Evolutionary conservation across 495 filamentous ascomycete genomes (phyloP).

Genomic region (Cercophora newfieldiana): DNA sequence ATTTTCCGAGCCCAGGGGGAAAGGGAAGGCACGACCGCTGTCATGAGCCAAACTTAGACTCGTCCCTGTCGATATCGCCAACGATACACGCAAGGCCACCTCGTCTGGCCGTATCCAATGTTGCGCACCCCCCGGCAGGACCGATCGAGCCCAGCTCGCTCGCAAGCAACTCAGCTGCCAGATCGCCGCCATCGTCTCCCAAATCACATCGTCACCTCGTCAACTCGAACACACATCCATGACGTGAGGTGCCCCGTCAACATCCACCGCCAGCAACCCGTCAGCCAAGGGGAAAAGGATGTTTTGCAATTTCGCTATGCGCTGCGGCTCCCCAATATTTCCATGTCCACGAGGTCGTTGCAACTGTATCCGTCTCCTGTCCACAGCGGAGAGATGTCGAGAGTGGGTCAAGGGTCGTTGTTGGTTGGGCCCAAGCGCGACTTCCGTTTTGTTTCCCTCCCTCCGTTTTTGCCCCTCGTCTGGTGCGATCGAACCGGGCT

Average conservation of each 20-base stretch:
- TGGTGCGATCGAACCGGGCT: neutral
- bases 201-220: neutral
- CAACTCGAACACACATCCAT: neutral
- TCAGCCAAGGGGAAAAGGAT: neutral
- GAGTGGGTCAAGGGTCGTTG: neutral
- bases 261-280: neutral
- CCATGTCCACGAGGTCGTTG: neutral
- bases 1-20: neutral
- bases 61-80: neutral
- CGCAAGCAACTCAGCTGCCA: neutral
- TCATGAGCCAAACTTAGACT: neutral
- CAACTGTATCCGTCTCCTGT: neutral
- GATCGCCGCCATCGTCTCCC: neutral
- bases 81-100: neutral
- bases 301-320: conserved; percentile 19
- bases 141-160: neutral
- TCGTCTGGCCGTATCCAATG: neutral
- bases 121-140: neutral
- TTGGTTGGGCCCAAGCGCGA: neutral
- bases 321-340: neutral
- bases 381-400: no score
- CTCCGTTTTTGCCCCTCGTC: neutral
- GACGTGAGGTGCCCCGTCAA: neutral
- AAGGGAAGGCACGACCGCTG: neutral
- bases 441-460: neutral